Evolutionary conservation across 2,329 filamentous ascomycete species (phyloP).

Genomic region (Alternaria arbusti): DNA sequence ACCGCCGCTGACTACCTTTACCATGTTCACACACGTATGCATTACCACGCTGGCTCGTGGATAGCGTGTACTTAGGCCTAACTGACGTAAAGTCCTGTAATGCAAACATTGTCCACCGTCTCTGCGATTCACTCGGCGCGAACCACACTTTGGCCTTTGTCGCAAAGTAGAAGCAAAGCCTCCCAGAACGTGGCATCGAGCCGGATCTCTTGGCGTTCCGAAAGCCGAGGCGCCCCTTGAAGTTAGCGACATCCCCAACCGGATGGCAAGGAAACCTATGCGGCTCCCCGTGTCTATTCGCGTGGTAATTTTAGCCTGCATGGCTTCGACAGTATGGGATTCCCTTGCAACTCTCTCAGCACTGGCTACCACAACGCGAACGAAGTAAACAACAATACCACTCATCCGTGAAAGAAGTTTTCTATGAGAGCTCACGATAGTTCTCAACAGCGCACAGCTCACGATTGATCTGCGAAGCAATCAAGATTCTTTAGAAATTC

Average conservation of each 20-base stretch:
- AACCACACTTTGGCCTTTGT: background rate
- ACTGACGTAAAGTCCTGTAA: background rate
- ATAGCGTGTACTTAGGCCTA: background rate
- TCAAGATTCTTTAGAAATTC: constrained; percentile 7
- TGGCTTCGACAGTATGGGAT: background rate
- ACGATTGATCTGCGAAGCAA: background rate
- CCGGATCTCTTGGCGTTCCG: constrained; percentile 4
- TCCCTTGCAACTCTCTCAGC: background rate
- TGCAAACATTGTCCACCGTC: background rate
- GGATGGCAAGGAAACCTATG: background rate
- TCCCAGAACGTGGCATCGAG: background rate
- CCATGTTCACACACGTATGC: constrained; percentile 8
- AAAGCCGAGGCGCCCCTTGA: constrained; percentile 1
- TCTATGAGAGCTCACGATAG: background rate
- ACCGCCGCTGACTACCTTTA: constrained; percentile 10
- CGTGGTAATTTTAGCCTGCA: background rate
- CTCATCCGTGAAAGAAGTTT: background rate
- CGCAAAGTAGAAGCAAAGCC: background rate
- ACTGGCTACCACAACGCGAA: background rate
- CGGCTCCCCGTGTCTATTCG: background rate
- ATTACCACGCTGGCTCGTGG: background rate
- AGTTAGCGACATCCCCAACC: background rate
- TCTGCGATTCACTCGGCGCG: background rate
- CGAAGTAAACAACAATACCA: background rate
- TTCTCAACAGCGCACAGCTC: background rate